phyloP scores from a whole-genome alignment of 805 yeast genomes.

The Saitoella complicata region DNA sequence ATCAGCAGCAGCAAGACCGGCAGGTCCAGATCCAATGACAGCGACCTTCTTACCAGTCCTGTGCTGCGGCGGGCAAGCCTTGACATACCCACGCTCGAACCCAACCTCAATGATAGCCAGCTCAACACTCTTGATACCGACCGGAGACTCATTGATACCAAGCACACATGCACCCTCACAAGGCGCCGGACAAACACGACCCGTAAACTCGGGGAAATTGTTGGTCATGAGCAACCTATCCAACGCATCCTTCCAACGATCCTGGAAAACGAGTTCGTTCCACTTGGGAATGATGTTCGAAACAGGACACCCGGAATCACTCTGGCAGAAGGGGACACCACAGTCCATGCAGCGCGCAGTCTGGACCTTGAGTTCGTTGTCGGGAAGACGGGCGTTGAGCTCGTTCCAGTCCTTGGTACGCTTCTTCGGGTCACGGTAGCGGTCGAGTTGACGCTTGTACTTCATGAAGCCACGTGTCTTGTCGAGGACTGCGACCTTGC shows the following conservation, averaged over 20 bases:
- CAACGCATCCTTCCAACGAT: conserved; percentile 86
- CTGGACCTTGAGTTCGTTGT: conserved; percentile 76
- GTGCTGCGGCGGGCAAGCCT: conserved; percentile 56
- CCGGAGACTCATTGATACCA: conserved; percentile 87
- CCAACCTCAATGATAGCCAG: conserved; percentile 94
- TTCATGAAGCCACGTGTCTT: conserved; percentile 84
- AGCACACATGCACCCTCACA: conserved; percentile 95
- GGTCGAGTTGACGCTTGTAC: conserved; percentile 77
- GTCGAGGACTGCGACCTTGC: conserved; percentile 49
- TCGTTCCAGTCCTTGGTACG: conserved; percentile 89
- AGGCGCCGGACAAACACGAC: conserved; percentile 97
- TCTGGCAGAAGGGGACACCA: conserved; percentile 97
- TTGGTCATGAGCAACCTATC: conserved; percentile 87
- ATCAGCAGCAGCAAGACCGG: conserved; percentile 94
- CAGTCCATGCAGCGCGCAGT: conserved; percentile 99
- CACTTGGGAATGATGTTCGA: conserved; percentile 95
- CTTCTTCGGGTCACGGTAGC: conserved; percentile 58
- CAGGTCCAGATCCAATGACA: conserved; percentile 89
- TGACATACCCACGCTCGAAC: conserved; percentile 92
- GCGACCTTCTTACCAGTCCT: conserved; percentile 83
- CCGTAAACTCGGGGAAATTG: conserved; percentile 97
- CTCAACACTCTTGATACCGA: conserved; percentile 90
- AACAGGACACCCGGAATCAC: conserved; percentile 96
- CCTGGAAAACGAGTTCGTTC: conserved; percentile 90
- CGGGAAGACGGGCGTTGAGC: conserved; percentile 60